Evolutionary conservation across 2,329 filamentous ascomycete genomes (phyloP).

Genomic region (Calonectria fujianensis): DNA sequence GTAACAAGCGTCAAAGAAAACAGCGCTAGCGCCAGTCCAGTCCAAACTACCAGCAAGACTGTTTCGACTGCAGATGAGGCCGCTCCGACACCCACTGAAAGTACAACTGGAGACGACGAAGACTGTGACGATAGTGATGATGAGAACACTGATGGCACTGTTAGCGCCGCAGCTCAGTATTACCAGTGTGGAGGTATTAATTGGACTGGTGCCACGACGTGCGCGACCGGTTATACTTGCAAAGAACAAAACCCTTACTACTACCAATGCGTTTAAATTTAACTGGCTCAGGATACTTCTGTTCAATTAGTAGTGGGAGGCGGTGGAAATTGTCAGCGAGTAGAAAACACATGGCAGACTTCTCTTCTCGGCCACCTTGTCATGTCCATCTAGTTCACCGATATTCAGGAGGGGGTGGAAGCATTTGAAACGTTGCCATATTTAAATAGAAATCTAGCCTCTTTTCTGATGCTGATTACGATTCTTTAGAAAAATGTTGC

Average conservation of each 20-base stretch:
- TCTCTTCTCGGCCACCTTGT: neutral
- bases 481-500: neutral
- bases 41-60: slow-evolving; percentile 4
- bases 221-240: slow-evolving; percentile 63
- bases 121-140: slow-evolving; percentile 21
- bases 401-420: neutral
- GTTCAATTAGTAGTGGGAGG: too few species aligned
- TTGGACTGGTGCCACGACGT: slow-evolving; percentile 65
- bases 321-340: too few species aligned
- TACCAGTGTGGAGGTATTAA: slow-evolving; percentile 65
- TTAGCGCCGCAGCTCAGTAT: slow-evolving; percentile 18
- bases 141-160: slow-evolving; percentile 20
- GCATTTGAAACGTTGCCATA: neutral
- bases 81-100: slow-evolving; percentile 1
- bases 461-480: neutral
- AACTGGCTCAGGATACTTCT: neutral
- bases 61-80: slow-evolving; percentile 17
- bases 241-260: slow-evolving; percentile 61
- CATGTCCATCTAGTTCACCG: neutral
- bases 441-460: neutral
- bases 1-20: neutral
- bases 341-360: too few species aligned
- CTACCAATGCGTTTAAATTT: slow-evolving; percentile 59
- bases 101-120: slow-evolving; percentile 18
- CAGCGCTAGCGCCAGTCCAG: too few species aligned